Evolutionary conservation across 1,284 basidiomycete species (phyloP).

Genomic region (Coniophora puteana): DNA sequence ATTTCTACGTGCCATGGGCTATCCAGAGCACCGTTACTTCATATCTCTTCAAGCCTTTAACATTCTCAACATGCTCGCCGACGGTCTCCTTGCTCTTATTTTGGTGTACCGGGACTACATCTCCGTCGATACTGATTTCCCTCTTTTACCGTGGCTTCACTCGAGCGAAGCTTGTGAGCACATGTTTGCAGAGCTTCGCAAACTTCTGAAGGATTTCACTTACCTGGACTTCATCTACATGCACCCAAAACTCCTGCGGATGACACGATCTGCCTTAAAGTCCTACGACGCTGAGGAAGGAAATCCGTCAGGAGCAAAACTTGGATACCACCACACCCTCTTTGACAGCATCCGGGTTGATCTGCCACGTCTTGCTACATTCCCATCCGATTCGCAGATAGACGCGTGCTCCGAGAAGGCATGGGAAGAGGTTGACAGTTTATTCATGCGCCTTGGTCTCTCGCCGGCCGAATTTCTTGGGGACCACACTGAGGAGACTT

Average conservation of each 20-base stretch:
- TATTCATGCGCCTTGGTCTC: no score
- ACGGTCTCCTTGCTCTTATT: slow-evolving; percentile 28
- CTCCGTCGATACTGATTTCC: slow-evolving; percentile 14
- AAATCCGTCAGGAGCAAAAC: slow-evolving; percentile 9
- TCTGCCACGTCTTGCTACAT: slow-evolving; percentile 10
- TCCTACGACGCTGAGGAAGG: slow-evolving; percentile 7
- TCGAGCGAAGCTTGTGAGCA: slow-evolving; percentile 37
- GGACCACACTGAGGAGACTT: no score
- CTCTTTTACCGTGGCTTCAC: slow-evolving; percentile 38
- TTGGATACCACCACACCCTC: slow-evolving; percentile 30
- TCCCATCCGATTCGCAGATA: slow-evolving; percentile 9
- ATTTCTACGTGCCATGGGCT: slow-evolving; percentile 15
- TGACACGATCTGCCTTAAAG: slow-evolving; percentile 14
- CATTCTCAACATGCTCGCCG: slow-evolving; percentile 26
- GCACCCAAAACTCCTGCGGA: slow-evolving; percentile 23
- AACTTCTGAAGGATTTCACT: slow-evolving; percentile 31
- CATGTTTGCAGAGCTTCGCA: slow-evolving; percentile 26
- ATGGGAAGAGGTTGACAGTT: no score
- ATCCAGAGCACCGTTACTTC: slow-evolving; percentile 22
- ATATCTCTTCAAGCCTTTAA: slow-evolving; percentile 30
- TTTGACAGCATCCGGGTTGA: slow-evolving; percentile 21
- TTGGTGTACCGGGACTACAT: slow-evolving; percentile 29
- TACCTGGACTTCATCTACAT: slow-evolving; percentile 25
- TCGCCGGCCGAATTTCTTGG: no score
- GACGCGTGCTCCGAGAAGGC: no score